Evolutionary conservation across 2,329 filamentous ascomycete genomes (phyloP).

Genomic region (Neofusicoccum umdonicola): DNA sequence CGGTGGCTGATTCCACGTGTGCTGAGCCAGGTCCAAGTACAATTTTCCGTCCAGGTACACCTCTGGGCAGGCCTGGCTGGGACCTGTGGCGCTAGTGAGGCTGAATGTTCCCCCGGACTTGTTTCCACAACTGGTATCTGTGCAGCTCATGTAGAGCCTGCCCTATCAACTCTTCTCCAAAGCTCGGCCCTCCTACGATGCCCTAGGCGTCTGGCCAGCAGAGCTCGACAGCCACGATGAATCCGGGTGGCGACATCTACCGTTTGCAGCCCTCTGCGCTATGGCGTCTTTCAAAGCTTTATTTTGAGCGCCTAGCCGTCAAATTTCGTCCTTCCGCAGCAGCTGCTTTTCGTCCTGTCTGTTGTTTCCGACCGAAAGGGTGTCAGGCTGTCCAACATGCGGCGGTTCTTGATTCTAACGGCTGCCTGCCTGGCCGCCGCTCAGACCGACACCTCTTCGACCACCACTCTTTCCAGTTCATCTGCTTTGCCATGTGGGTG

Average conservation of each 20-base stretch:
- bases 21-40: neutral
- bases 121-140: neutral
- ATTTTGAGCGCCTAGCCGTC: neutral
- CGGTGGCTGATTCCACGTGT: neutral
- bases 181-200: neutral
- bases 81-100: too few species aligned
- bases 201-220: slow-evolving; percentile 2
- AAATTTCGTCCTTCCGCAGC: neutral
- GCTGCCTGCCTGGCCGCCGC: neutral
- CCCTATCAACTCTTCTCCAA: neutral
- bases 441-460: neutral
- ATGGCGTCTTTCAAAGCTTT: neutral
- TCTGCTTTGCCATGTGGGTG: neutral
- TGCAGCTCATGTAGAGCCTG: neutral
- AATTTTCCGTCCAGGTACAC: neutral
- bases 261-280: neutral
- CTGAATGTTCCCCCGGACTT: neutral
- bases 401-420: neutral
- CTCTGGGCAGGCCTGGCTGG: too few species aligned
- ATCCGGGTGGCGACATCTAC: neutral
- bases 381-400: neutral
- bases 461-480: neutral
- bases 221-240: neutral
- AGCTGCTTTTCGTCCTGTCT: neutral
- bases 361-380: neutral